Evolutionary conservation across 495 filamentous ascomycete genomes (phyloP), one percentile per base, ranked within the genome.

Genomic region (Aspergillus kassunensis): DNA sequence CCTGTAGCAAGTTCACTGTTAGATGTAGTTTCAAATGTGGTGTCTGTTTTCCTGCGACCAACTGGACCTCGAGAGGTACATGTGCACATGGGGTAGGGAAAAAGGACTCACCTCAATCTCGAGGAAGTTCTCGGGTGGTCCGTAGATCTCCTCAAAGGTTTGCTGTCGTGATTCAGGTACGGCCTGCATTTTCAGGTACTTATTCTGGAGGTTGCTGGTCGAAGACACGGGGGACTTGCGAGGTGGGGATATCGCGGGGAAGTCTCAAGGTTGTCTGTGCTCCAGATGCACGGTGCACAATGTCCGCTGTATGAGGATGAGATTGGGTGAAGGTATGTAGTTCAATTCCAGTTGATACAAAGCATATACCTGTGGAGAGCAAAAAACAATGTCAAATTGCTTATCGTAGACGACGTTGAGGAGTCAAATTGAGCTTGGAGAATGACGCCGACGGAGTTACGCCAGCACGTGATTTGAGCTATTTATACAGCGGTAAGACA

Each of bases 131-230:
- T 98, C 93, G 13, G 95, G 93, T 12, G 91, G 91, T 4, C 91
- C 93, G 69, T 98, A 98, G 67, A 97, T 96, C 80, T 98, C 93
- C 73, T 98, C 93, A 64, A 96, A 98, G 60, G 85, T 90, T 77
- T 98, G 93, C 66, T 86, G 82, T 56, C 92, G 88, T 44, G 85
- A 85, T 69, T 90, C 87, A 12, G 88, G 88, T 73, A 91, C 84
- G 51, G 87, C 84, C 73, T 89, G 85, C 86, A 91, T 84, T 54
- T 78, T 85, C 65, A 47, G 36, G 53, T 44, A 56, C 12, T 19
- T 33, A n/a, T n/a, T n/a, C n/a, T n/a, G n/a, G n/a, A n/a, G 2
- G n/a, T 18, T 39, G 15, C 1, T 46, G 30, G 40, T 19, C 7
- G 29, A 36, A 37, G 43, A 24, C 6, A 34, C 23, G 46, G 33